Percentiles rank a stretch among this genome's conserved stretches.
These are phyloP conservation scores for Yamadazyma dendronema DNA, from an alignment of 1,139 yeast species.

Conservation along the genomic window DNA sequence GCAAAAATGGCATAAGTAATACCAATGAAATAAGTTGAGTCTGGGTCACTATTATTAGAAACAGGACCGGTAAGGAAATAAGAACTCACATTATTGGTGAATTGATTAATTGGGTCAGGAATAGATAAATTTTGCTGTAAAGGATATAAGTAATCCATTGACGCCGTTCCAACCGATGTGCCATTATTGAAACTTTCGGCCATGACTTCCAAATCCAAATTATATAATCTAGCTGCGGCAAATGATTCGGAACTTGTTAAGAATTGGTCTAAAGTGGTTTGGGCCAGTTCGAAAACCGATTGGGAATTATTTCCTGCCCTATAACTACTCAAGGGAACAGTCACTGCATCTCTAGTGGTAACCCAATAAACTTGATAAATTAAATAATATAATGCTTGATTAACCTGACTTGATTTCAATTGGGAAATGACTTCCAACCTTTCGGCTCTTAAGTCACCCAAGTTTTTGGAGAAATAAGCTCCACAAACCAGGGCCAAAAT, in stretches of 20 bases:
- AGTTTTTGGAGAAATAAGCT: conserved; percentile 67
- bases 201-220: conserved; percentile 43
- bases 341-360: conserved; percentile 60
- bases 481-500: conserved; percentile 80
- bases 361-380: conserved; percentile 73
- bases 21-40: conserved; percentile 47
- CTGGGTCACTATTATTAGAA: conserved; percentile 31
- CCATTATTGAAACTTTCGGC: conserved; percentile 33
- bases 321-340: conserved; percentile 57
- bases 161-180: conserved; percentile 26
- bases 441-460: conserved; percentile 63
- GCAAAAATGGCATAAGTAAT: conserved; percentile 70
- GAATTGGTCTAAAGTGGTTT: conserved; percentile 52
- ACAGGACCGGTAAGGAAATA: conserved; percentile 59
- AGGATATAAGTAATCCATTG: conserved; percentile 50
- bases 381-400: conserved; percentile 60
- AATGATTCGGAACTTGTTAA: conserved; percentile 61
- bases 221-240: conserved; percentile 68
- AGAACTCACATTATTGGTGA: conserved; percentile 26
- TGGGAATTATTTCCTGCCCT: conserved; percentile 68
- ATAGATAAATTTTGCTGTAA: conserved; percentile 43
- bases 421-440: conserved; percentile 76
- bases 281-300: conserved; percentile 41
- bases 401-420: conserved; percentile 74
- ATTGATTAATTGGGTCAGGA: conserved; percentile 29